Evolutionary conservation across 75 land plant species (phyloP), one percentile per base, ranked within the genome.

Genomic region (Picea glauca): DNA sequence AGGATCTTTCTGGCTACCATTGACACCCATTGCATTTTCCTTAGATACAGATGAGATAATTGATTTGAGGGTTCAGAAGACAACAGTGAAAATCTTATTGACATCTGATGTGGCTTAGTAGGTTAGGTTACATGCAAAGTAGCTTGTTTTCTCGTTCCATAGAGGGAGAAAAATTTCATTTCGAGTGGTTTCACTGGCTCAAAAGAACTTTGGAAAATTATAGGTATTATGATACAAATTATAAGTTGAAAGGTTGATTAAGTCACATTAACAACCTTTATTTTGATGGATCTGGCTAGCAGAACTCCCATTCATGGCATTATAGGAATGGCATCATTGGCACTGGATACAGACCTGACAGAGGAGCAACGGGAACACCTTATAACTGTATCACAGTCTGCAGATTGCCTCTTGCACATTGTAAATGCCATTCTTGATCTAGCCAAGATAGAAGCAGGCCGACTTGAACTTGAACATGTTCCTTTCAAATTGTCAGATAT

Each of bases 271-370:
- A 70, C 35, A 13, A 70, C 4, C 3, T 67, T 38, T 40, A 67
- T 70, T 31, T 74, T 73, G 57, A 17, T 76, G 21, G 62, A 17
- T 70, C 57, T 21, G 46, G 79, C 40, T 35, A 64, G 46, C 87
- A 85, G 87, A 81, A 85, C 87, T 57, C 87, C 87, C 1, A 85
- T 85, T 58, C 87, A 85, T 83, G 87, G 85, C 20, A 85, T 85
- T 57, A 83, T 85, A 75, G 87, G 87, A 58, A 85, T 85, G 87
- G 84, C 87, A 30, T 85, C 87, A 11, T 74, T 85, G 77, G 87
- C 87, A 21, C 46, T 85, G 74, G 87, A 85, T 58, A 85, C 87
- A n/a, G 62, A 83, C 73, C 85, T 85, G n/a, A 85, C 87, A 20
- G 87, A 83, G 40, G 87, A 85, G 64, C 87, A 85, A 79, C 87